Conservation (phyloP, 495 filamentous ascomycete species). For the Penicillium waksmanii region DNA sequence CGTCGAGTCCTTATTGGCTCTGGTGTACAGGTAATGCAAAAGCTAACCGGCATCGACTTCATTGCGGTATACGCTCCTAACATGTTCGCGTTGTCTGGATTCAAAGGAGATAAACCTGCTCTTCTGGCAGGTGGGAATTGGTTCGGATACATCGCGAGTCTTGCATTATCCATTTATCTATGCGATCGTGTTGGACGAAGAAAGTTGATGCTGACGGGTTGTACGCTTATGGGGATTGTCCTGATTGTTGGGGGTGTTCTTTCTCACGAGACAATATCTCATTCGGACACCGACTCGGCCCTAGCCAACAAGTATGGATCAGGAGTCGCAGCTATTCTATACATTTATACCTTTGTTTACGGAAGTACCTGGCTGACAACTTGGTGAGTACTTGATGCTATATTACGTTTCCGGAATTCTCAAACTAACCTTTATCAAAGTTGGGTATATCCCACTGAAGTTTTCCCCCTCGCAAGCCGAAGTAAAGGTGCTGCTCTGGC, state of each 20-base stretch:
- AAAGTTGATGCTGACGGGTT: constrained; percentile 25
- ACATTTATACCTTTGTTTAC: constrained; percentile 51
- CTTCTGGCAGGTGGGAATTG: constrained; percentile 53
- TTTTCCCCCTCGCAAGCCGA: constrained; percentile 27
- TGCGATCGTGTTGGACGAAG: constrained; percentile 25
- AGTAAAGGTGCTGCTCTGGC: constrained; percentile 49
- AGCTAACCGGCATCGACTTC: constrained; percentile 45
- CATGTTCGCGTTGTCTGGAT: constrained; percentile 38
- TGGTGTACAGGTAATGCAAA: constrained; percentile 52
- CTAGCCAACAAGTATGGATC: constrained; percentile 19
- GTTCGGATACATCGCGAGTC: constrained; percentile 47
- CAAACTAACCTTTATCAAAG: not conserved
- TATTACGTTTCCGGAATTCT: not conserved
- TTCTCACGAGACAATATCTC: constrained; percentile 18
- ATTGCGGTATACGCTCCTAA: constrained; percentile 37
- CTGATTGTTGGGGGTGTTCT: constrained; percentile 25
- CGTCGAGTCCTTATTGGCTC: constrained; percentile 50
- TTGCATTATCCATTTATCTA: constrained; percentile 42
- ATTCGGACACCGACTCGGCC: constrained; percentile 9
- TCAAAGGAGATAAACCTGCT: constrained; percentile 38
- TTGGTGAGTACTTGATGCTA: constrained; percentile 28
- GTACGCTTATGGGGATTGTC: constrained; percentile 19
- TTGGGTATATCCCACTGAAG: constrained; percentile 30
- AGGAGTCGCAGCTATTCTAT: constrained; percentile 47
- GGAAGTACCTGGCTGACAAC: constrained; percentile 53